Conservation (phyloP, 1,284 basidiomycete species). For the Inonotus obliquus region DNA sequence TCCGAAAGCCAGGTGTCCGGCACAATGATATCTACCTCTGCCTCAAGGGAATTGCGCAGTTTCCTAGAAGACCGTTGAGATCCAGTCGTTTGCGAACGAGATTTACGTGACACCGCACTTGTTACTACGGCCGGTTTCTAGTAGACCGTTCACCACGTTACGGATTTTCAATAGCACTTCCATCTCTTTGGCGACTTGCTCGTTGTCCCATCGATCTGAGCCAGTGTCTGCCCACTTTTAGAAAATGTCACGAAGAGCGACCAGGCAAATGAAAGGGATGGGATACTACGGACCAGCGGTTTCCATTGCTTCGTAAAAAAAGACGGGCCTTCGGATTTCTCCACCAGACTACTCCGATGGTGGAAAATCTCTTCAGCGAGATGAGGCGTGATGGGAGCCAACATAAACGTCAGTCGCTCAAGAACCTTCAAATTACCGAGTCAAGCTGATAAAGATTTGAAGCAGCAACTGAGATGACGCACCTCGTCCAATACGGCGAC, state of each 20-base stretch:
- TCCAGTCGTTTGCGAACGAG: constrained; percentile 1
- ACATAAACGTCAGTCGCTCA: constrained; percentile 61
- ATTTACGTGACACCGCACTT: constrained; percentile 36
- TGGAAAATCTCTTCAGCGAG: constrained; percentile 88
- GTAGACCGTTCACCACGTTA: constrained; percentile 48
- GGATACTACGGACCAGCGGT: constrained; percentile 42
- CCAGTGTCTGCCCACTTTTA: constrained; percentile 25
- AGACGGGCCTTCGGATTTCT: constrained; percentile 33
- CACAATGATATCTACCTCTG: constrained; percentile 53
- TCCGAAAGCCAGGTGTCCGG: constrained; percentile 26
- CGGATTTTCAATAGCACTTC: constrained; percentile 50
- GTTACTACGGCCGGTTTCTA: constrained; percentile 67
- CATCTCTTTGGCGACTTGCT: constrained; percentile 54
- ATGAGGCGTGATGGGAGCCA: constrained; percentile 89
- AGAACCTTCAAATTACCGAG: constrained; percentile 49
- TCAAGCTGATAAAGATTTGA: background rate
- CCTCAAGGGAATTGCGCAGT: constrained; percentile 71
- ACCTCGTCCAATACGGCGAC: constrained; percentile 76
- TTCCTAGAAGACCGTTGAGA: constrained; percentile 36
- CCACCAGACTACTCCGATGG: constrained; percentile 30
- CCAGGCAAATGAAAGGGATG: background rate
- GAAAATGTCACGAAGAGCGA: constrained; percentile 2
- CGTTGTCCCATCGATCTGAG: constrained; percentile 52
- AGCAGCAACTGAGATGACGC: constrained; percentile 20
- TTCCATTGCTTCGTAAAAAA: constrained; percentile 64